Evolutionary conservation across 768 basidiomycete species (phyloP).

Genomic region (Hericium erinaceus): DNA sequence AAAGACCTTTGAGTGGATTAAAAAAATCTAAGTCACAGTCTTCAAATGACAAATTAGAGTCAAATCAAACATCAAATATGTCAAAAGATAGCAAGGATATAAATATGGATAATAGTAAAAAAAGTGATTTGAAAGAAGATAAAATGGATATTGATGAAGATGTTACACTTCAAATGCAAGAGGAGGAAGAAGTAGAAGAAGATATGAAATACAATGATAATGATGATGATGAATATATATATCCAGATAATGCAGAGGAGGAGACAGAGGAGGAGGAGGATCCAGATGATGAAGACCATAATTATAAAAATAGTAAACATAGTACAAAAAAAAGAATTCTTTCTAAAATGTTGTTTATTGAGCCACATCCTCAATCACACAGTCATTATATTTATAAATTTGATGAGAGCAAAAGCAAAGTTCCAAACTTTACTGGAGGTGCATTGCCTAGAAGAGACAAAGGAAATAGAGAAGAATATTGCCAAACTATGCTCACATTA

Average conservation of each 20-base stretch:
- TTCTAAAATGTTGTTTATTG: constrained; percentile 5
- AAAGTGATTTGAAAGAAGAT: too few relatives aligned
- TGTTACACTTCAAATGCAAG: not conserved
- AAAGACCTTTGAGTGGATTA: not conserved
- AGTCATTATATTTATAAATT: constrained; percentile 16
- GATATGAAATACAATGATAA: not conserved
- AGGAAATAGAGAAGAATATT: constrained; percentile 13
- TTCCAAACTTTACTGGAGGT: constrained; percentile 24
- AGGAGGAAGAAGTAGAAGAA: not conserved
- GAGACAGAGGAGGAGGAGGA: not conserved
- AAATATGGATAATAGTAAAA: not conserved
- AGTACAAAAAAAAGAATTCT: not conserved
- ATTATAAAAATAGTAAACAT: not conserved
- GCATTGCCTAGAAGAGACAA: constrained; percentile 21
- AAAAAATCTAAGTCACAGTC: not conserved
- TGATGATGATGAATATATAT: not conserved
- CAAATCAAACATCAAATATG: too few relatives aligned
- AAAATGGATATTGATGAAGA: not conserved
- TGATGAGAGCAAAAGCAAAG: not conserved
- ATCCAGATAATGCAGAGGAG: not conserved
- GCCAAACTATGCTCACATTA: constrained; percentile 9
- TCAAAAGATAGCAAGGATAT: too few relatives aligned
- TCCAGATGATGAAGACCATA: not conserved
- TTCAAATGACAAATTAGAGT: not conserved
- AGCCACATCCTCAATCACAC: constrained; percentile 16